Percentiles rank a stretch among this genome's conserved stretches.
These are phyloP conservation scores for Pythium sp. DNA, from an alignment of 352 stramenopile genomes.

Conservation along the genomic window DNA sequence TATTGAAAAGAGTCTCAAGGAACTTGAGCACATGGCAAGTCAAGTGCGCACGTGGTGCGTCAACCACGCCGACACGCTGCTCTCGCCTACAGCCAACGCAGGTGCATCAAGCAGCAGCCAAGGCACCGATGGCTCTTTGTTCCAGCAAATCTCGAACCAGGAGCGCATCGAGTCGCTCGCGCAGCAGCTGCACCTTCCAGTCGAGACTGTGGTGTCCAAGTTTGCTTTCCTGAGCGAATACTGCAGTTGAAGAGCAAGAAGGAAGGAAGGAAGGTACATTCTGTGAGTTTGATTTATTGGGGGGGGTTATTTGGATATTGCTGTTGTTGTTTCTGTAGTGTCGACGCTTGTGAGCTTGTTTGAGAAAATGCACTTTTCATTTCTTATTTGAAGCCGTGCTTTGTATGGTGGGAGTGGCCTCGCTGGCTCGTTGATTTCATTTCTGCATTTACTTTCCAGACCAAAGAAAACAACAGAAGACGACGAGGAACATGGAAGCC, in stretches of 20 bases:
- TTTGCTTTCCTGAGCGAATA: conserved; percentile 56
- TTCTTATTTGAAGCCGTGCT: not conserved
- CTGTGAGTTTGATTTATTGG: not conserved
- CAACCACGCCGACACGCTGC: conserved; percentile 40
- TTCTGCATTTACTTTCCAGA: not conserved
- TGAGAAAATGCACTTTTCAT: not conserved
- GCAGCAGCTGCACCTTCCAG: conserved; percentile 46
- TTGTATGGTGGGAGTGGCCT: not conserved
- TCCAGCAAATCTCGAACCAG: conserved; percentile 24
- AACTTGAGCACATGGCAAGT: conserved; percentile 46
- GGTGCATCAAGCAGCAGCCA: not conserved
- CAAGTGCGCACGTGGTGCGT: conserved; percentile 57
- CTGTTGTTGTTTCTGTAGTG: not conserved
- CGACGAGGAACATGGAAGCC: not conserved
- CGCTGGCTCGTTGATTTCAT: not conserved
- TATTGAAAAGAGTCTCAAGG: conserved; percentile 28
- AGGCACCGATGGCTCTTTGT: conserved; percentile 1
- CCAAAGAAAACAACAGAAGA: not conserved
- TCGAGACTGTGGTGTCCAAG: conserved; percentile 45
- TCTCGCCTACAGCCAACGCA: conserved; percentile 19
- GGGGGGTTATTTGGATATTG: not conserved
- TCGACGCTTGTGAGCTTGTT: not conserved
- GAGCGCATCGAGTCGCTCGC: conserved; percentile 43
- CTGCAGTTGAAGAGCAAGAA: conserved; percentile 14
- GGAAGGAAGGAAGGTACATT: conserved; percentile 4